Evolutionary conservation across 23 red algal species (phyloP), one percentile per base, ranked within the genome.

Genomic region (Agarophyton chilense): DNA sequence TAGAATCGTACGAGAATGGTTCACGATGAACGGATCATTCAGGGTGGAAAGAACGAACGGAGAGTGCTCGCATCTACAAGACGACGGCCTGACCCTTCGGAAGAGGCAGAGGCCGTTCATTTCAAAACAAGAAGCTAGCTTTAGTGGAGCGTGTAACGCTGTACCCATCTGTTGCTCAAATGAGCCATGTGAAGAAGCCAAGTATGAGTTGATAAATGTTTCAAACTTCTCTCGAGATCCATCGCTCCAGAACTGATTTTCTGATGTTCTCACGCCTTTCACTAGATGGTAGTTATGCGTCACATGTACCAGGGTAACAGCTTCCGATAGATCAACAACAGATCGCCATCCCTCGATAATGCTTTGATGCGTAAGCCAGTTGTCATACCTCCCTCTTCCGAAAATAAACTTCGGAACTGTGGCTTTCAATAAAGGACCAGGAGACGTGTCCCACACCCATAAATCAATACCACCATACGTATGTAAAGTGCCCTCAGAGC

Each of bases 391-490:
- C 17, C 96, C 96, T 40, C 96, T 86, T 28, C 96, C 96, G 46
- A 92, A 94, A 22, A 94, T 83, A 63, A 98, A 98, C 14, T 45
- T 79, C 1, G 96, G 96, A 79, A 98, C 93, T 1, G 41, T n/a
- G 2, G 55, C 55, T 55, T 87, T 40, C 57, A 90, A 75, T 54
- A 98, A 81, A 11, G 85, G 57, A 50, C 81, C 79, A 9, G 45
- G 36, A 33, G 67, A 61, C 0, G 78, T 84, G 17, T 85, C 58
- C 96, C 96, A 98, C 12, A 93, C 96, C 92, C 92, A 98, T 26
- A 95, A 19, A 78, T 98, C 96, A 74, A 98, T 94, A 0, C 96
- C 96, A 44, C 96, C 96, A 83, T 94, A 98, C 34, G 92, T 95
- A 70, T 98, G 96, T 22, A 98, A 88, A 35, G 71, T 86, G 43